Evolutionary conservation across 495 filamentous ascomycete species (phyloP), one percentile per base, ranked within the genome.

Genomic region (Chaetomium fimeti): DNA sequence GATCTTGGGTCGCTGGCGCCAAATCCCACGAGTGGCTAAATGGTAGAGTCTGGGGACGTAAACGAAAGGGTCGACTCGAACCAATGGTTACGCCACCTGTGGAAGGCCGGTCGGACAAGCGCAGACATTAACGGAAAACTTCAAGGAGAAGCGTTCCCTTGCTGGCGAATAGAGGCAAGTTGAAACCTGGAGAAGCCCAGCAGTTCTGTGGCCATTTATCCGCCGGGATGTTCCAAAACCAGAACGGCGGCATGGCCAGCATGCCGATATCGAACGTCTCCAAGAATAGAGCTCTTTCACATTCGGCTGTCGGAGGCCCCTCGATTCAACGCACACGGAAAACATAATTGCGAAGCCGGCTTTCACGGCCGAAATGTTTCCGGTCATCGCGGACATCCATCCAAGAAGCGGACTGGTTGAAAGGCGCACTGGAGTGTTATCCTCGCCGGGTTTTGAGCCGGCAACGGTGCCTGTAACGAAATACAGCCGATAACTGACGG

Each of bases 151-250:
- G 55, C 29, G 1, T 32, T 24, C 3, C 20, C 32, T 42, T 57
- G 54, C 32, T 57, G 48, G 8, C 48, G 48, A 27, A 27, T 52
- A 3, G 48, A 12, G 24, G 32, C 28, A 22, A 24, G n/a, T 18
- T n/a, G 15, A 18, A 43, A 43, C 9, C 5, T 43, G 9, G 40
- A 18, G 20, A 20, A 16, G 32, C 12, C 32, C 24, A 25, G 32
- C 3, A 4, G 24, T 42, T 42, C n/a, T 42, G 36, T 25, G 20
- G 5, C 18, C 45, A 47, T 38, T 51, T 60, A 60, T 40, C 43
- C 43, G 43, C 57, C 45, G 57, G 57, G 3, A 51, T 20, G 40
- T 60, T 60, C 27, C 24, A 20, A 47, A 48, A 18, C 13, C 28
- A 28, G 28, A 8, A n/a, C 13, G 27, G 43, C 16, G 43, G 45